These are phyloP conservation scores for Amylocystis lapponica DNA, from an alignment of 768 basidiomycete genomes.

Conservation along the genomic window DNA sequence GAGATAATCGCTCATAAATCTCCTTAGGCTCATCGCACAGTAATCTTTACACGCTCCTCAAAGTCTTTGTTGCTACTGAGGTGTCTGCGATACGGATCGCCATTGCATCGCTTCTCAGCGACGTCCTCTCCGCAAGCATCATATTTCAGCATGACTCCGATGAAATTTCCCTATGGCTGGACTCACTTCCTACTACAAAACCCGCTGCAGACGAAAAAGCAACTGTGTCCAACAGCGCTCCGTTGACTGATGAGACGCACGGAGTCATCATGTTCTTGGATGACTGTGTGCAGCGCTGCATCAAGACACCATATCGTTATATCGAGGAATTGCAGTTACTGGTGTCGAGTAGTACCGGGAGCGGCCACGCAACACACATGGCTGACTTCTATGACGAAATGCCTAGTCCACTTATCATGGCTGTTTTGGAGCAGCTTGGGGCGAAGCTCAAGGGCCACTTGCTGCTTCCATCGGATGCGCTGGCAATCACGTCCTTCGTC, in stretches of 20 bases:
- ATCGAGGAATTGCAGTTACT: constrained; percentile 60
- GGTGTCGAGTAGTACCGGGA: constrained; percentile 2
- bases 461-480: constrained; percentile 52
- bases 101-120: constrained; percentile 48
- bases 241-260: constrained; percentile 50
- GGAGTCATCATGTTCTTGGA: constrained; percentile 69
- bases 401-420: constrained; percentile 75
- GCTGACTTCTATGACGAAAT: constrained; percentile 22
- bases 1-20: not conserved
- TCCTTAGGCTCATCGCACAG: constrained; percentile 41
- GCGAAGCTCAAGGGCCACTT: constrained; percentile 58
- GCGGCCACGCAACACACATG: too few species aligned
- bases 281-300: constrained; percentile 76
- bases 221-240: constrained; percentile 48
- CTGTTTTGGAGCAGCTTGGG: constrained; percentile 70
- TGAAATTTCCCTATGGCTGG: constrained; percentile 74
- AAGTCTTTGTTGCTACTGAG: constrained; percentile 46
- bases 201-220: constrained; percentile 33
- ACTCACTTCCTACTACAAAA: constrained; percentile 46
- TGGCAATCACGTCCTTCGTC: constrained; percentile 58
- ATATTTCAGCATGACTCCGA: constrained; percentile 73
- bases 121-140: constrained; percentile 64
- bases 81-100: constrained; percentile 48
- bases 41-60: constrained; percentile 69
- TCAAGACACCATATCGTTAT: constrained; percentile 82